A percentile compares a stretch with the other conserved stretches of the same genome.
These are phyloP conservation scores for Peronospora belbahrii DNA, from an alignment of 352 stramenopile genomes.

Conservation along the genomic window DNA sequence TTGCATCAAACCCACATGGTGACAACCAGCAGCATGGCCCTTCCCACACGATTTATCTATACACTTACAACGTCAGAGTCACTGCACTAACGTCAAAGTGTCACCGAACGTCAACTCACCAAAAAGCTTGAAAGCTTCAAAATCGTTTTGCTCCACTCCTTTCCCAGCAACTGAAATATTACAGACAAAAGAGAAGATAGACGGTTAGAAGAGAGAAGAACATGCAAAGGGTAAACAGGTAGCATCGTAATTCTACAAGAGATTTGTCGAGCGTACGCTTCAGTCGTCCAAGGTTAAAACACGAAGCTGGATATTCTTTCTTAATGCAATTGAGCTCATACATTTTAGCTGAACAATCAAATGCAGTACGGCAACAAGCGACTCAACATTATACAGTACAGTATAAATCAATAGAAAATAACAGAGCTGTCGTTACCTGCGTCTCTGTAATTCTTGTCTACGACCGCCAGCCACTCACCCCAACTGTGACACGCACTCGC, in stretches of 20 bases:
- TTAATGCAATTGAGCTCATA: slow-evolving; percentile 81
- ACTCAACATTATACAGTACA: too few species aligned
- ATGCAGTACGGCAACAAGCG: too few species aligned
- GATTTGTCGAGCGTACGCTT: slow-evolving; percentile 36
- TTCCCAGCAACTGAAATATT: slow-evolving; percentile 59
- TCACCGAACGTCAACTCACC: slow-evolving; percentile 24
- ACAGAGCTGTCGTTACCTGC: slow-evolving; percentile 32
- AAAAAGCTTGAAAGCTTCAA: slow-evolving; percentile 60
- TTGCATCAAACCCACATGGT: slow-evolving; percentile 83
- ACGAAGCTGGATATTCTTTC: slow-evolving; percentile 74
- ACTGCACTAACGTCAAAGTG: too few species aligned
- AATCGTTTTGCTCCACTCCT: slow-evolving; percentile 59
- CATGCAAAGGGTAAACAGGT: background rate
- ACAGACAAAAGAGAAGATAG: too few species aligned
- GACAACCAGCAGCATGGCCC: slow-evolving; percentile 65
- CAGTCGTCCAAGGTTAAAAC: slow-evolving; percentile 81
- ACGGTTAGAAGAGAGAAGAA: too few species aligned
- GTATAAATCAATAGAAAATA: too few species aligned
- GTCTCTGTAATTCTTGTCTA: slow-evolving; percentile 80
- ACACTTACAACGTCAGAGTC: background rate
- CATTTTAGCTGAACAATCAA: slow-evolving; percentile 70
- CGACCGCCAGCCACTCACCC: slow-evolving; percentile 80
- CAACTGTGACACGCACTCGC: slow-evolving; percentile 82
- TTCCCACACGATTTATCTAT: slow-evolving; percentile 72
- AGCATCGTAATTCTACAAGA: background rate